Conservation (phyloP, 805 yeast species). For the Saturnispora diversa region DNA sequence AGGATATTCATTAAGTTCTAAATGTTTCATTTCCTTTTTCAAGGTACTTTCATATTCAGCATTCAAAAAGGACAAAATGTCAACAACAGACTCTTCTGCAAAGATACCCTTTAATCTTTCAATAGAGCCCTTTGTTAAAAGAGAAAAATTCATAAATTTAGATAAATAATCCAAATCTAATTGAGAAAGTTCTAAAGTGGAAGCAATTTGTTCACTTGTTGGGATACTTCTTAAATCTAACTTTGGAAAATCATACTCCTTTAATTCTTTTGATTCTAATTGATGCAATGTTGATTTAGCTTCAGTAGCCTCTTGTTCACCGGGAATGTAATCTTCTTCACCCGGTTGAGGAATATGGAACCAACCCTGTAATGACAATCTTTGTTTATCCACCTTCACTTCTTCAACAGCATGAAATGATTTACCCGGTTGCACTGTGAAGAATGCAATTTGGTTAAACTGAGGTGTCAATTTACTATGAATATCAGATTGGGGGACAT, state of each 20-base stretch:
- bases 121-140: slow-evolving; percentile 36
- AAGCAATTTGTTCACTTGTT: slow-evolving; percentile 15
- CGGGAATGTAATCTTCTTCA: slow-evolving; percentile 75
- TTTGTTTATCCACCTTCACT: slow-evolving; percentile 81
- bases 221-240: slow-evolving; percentile 28
- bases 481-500: slow-evolving; percentile 80
- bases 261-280: slow-evolving; percentile 65
- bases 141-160: slow-evolving; percentile 48
- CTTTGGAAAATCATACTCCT: slow-evolving; percentile 78
- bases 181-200: slow-evolving; percentile 24
- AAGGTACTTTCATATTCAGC: slow-evolving; percentile 43
- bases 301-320: slow-evolving; percentile 75
- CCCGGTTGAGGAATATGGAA: slow-evolving; percentile 94
- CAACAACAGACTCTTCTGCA: slow-evolving; percentile 59
- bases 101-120: slow-evolving; percentile 43
- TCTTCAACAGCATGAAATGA: slow-evolving; percentile 98
- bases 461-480: slow-evolving; percentile 72
- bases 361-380: slow-evolving; percentile 97
- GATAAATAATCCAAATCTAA: slow-evolving; percentile 44
- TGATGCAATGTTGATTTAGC: slow-evolving; percentile 71
- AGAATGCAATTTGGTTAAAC: slow-evolving; percentile 93
- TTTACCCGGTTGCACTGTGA: slow-evolving; percentile 91
- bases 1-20: slow-evolving; percentile 49
- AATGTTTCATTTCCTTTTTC: slow-evolving; percentile 39
- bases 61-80: slow-evolving; percentile 55